Evolutionary conservation across 2,329 filamentous ascomycete species (phyloP), one percentile per base, ranked within the genome.

Genomic region (Neonectria punicea): DNA sequence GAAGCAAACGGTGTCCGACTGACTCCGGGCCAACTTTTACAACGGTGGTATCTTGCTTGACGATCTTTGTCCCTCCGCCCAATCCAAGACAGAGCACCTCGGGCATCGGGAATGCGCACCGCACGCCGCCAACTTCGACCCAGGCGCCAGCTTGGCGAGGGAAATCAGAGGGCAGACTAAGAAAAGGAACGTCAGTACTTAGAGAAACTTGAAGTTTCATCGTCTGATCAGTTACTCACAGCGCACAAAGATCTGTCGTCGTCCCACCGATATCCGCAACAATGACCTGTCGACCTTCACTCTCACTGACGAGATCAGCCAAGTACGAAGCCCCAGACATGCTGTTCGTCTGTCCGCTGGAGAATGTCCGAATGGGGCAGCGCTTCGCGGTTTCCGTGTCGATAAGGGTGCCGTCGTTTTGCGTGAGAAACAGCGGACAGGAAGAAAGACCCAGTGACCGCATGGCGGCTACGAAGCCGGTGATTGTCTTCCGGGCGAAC

Each of bases 231-330:
- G 8, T 30, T 30, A 30, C 30, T 30, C 30, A 30, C 30, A 54
- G 51, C 16, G 51, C 51, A 39, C 25, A 25, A 16, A 54, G 22
- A 22, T 91, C 89, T 0, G 87, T 86, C 0, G 88, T 90, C 0
- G 89, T 91, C 2, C 89, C 89, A 2, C 89, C 89, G 54, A 91
- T 86, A 70, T 91, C 89, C 2, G 90, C 84, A 0, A 91, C 88
- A 77, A 90, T 85, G 64, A 82, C 74, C 1, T 53, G 25, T 20
- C 57, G 43, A 8, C 49, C 46, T 25, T 59, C 46, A 11, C 61
- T 54, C 25, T 80, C 77, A 53, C 80, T 76, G 6, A 74, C 72
- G 34, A 73, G 50, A 11, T 75, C 64, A 4, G 75, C 78, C 30
- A 30, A 9, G 30, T 30, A 30, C 30, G 30, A 30, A 1, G 87